Conservation (phyloP, 129 eudicot species). For the Rutidosis leptorrhynchoides region DNA sequence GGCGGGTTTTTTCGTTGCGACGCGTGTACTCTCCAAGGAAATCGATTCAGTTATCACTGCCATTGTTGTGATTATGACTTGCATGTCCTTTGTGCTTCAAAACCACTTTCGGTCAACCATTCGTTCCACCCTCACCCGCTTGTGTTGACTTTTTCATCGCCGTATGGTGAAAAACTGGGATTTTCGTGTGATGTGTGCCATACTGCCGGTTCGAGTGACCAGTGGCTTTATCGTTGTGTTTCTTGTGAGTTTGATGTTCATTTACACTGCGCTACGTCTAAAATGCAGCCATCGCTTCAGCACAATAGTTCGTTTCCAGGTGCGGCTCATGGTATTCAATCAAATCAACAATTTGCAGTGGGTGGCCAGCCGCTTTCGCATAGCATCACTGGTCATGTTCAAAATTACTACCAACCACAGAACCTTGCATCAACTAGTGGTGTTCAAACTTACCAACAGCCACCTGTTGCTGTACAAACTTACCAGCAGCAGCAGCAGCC, state of each 20-base stretch:
- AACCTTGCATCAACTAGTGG: not conserved
- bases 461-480: not conserved
- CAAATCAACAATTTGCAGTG: constrained; percentile 10
- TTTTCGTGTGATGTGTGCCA: constrained; percentile 58
- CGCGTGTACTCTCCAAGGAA: constrained; percentile 48
- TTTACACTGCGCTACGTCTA: constrained; percentile 41
- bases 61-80: constrained; percentile 47
- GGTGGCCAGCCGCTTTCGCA: constrained; percentile 21
- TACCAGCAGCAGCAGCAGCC: not conserved
- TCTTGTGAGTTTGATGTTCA: constrained; percentile 64
- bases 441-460: constrained; percentile 8
- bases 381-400: constrained; percentile 24
- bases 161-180: constrained; percentile 38
- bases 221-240: constrained; percentile 63
- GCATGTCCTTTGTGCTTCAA: constrained; percentile 51
- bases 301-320: constrained; percentile 30
- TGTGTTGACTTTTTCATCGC: constrained; percentile 42
- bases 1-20: constrained; percentile 59
- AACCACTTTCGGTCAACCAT: constrained; percentile 39
- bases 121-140: constrained; percentile 42
- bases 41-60: constrained; percentile 63
- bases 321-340: not conserved
- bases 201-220: constrained; percentile 35
- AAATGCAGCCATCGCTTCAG: constrained; percentile 20
- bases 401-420: constrained; percentile 16